Conservation (phyloP, 805 yeast genomes). For the Wickerhamomyces xylosicus region DNA sequence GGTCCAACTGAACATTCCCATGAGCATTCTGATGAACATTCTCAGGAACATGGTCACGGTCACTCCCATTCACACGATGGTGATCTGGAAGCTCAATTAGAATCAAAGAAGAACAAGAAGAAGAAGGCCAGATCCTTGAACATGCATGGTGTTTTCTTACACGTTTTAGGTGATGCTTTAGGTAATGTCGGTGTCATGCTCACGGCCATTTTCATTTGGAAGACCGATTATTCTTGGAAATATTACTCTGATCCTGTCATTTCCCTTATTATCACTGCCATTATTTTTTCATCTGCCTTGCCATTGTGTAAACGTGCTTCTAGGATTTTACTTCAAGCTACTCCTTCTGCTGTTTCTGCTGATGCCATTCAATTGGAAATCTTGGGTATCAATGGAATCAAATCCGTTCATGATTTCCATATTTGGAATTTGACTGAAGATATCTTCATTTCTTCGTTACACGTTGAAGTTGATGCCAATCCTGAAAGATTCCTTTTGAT, state of each 20-base stretch:
- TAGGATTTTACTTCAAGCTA: slow-evolving; percentile 82
- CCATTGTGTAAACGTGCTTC: slow-evolving; percentile 85
- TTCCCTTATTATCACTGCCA: slow-evolving; percentile 75
- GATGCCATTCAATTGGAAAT: slow-evolving; percentile 65
- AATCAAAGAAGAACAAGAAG: slow-evolving; percentile 1
- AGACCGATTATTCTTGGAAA: slow-evolving; percentile 82
- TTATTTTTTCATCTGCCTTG: slow-evolving; percentile 83
- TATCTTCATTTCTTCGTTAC: slow-evolving; percentile 79
- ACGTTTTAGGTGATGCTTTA: slow-evolving; percentile 91
- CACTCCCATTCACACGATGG: slow-evolving; percentile 6
- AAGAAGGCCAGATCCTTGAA: slow-evolving; percentile 56
- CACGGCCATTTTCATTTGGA: slow-evolving; percentile 90
- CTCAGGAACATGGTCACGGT: slow-evolving; percentile 5
- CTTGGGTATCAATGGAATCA: slow-evolving; percentile 56
- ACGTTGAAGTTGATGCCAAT: slow-evolving; percentile 58
- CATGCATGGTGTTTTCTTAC: slow-evolving; percentile 95
- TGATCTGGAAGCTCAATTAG: slow-evolving; percentile 6
- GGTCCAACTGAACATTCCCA: slow-evolving; percentile 6
- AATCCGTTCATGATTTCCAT: slow-evolving; percentile 89
- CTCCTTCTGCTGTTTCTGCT: slow-evolving; percentile 77
- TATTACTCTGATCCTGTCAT: slow-evolving; percentile 79
- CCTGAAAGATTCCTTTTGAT: slow-evolving; percentile 62
- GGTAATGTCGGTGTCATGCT: slow-evolving; percentile 91
- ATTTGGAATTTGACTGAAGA: slow-evolving; percentile 93
- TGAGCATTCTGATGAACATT: slow-evolving; percentile 3